Evolutionary conservation across 495 filamentous ascomycete genomes (phyloP).

Genomic region (Margaritispora aquatica): DNA sequence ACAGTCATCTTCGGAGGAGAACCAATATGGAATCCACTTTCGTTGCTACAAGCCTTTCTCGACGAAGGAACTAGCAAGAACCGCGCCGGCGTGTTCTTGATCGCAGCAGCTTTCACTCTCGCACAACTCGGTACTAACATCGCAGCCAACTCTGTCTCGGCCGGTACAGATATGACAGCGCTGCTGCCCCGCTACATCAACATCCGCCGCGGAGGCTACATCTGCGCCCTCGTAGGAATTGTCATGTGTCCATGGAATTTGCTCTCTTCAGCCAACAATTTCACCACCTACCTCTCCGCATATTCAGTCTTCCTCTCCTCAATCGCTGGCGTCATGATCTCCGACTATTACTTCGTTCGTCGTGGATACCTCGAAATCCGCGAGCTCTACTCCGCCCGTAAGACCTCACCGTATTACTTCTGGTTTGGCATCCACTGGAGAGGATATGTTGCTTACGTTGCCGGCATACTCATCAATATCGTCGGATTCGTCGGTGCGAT

Average conservation of each 20-base stretch:
- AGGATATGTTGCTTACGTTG: conserved; percentile 76
- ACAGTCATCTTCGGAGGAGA: conserved; percentile 65
- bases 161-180: conserved; percentile 87
- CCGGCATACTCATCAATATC: conserved; percentile 86
- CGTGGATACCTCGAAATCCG: conserved; percentile 74
- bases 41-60: conserved; percentile 68
- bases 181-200: conserved; percentile 81
- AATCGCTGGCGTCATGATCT: conserved; percentile 85
- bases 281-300: conserved; percentile 90
- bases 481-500: conserved; percentile 87
- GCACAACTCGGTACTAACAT: conserved; percentile 89
- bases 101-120: conserved; percentile 72
- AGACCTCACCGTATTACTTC: conserved; percentile 65
- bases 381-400: conserved; percentile 70
- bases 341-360: conserved; percentile 87
- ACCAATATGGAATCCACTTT: conserved; percentile 83
- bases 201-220: conserved; percentile 85
- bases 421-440: conserved; percentile 73
- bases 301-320: conserved; percentile 95
- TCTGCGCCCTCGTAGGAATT: conserved; percentile 78
- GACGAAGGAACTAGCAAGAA: conserved; percentile 61
- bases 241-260: conserved; percentile 90
- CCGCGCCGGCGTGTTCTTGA: conserved; percentile 86
- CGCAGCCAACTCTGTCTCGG: conserved; percentile 83
- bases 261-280: conserved; percentile 71